These are phyloP conservation scores for Colletotrichum neosansevieriae DNA, from an alignment of 2,329 filamentous ascomycete genomes.

Conservation along the genomic window DNA sequence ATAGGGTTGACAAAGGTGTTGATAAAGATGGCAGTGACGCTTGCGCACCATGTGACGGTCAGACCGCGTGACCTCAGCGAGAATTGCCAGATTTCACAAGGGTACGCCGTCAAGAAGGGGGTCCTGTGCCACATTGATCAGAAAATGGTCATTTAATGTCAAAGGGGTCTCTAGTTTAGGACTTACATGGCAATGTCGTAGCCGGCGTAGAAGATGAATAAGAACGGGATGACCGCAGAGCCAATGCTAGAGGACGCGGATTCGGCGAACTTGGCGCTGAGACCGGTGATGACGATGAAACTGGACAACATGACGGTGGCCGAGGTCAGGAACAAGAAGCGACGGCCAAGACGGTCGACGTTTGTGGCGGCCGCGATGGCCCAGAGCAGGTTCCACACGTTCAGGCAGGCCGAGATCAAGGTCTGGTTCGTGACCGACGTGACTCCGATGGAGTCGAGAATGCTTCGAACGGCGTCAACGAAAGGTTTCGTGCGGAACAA, in stretches of 20 bases:
- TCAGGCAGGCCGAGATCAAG: conserved; percentile 46
- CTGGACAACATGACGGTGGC: conserved; percentile 33
- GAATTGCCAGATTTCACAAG: conserved; percentile 36
- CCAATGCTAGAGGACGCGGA: conserved; percentile 43
- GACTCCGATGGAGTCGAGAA: conserved; percentile 45
- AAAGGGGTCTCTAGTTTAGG: neutral
- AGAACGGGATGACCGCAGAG: conserved; percentile 49
- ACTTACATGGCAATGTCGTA: conserved; percentile 39
- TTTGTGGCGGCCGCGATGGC: conserved; percentile 34
- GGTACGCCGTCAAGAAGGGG: conserved; percentile 31
- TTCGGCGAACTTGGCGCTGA: conserved; percentile 39
- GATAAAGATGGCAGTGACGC: conserved; percentile 33
- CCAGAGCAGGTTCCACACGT: conserved; percentile 39
- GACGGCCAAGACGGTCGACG: conserved; percentile 36
- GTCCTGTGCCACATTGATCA: neutral
- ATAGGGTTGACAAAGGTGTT: conserved; percentile 58
- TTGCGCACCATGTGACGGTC: conserved; percentile 32
- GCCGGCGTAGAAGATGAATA: conserved; percentile 55
- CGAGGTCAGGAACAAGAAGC: conserved; percentile 34
- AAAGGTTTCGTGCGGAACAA: neutral
- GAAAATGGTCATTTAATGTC: too few relatives aligned
- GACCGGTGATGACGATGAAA: conserved; percentile 36
- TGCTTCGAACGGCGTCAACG: neutral
- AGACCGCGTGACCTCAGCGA: conserved; percentile 29
- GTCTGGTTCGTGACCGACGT: conserved; percentile 52